Evolutionary conservation across 1,139 yeast species (phyloP), one percentile per base, ranked within the genome.

Genomic region (Debaryomyces robertsiae): DNA sequence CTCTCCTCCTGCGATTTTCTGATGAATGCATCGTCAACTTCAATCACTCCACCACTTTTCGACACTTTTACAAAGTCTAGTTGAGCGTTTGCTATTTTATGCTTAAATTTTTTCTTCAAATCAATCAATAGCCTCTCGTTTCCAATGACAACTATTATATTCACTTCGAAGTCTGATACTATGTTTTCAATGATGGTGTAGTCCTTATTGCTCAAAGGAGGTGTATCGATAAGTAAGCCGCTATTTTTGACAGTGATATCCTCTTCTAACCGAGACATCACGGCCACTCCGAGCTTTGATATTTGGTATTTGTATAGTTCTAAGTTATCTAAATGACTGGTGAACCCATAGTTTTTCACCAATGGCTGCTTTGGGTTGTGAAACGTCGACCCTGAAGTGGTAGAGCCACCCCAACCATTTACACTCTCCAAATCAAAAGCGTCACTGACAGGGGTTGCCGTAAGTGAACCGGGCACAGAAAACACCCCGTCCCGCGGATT

Each of bases 321-420:
- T 38, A 75, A 55, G 59, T 90, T 90, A 11, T 81, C 82, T 3
- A 65, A 52, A 18, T 80, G 72, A 30, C 69, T 65, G 36, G 82
- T 86, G 41, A 84, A 74, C 0, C 98, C 98, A 61, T 74, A 89
- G 54, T 77, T 82, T 55, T 86, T 84, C 7, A 87, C 94, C 22
- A 86, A 61, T 0, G 98, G 98, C 57, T 88, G 95, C 58, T 89
- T 88, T 11, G 93, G 89, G 59, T 88, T 95, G 44, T 87, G 77
- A 38, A 74, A 65, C 2, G 94, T 79, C 1, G 94, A 87, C 17
- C 98, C 98, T n/a, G 91, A 85, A 0, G 95, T 85, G 37, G 86
- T 79, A 6, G 93, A 76, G 38, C 84, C 82, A 6, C 98, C 98
- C 79, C 93, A 85, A 1, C 89, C 88, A 30, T 69, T 69, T 10